Evolutionary conservation across 2,329 filamentous ascomycete genomes (phyloP).

Genomic region (Ramichloridium luteum): DNA sequence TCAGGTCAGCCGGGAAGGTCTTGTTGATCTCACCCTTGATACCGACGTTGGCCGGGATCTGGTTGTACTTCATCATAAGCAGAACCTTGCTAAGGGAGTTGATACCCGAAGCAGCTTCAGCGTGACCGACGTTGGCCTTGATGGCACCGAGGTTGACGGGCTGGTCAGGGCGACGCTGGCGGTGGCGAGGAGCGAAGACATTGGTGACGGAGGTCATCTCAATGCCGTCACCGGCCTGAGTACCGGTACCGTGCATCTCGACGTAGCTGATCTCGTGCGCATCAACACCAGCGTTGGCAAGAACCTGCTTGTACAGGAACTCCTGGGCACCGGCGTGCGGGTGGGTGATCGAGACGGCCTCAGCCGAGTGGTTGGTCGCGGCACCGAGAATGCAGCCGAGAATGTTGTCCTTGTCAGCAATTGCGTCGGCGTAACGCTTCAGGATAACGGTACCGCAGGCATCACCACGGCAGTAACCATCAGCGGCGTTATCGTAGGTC

Average conservation of each 20-base stretch:
- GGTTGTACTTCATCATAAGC: conserved; percentile 43
- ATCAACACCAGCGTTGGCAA: conserved; percentile 61
- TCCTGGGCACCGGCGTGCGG: conserved; percentile 69
- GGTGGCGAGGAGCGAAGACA: conserved; percentile 45
- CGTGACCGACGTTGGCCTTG: conserved; percentile 45
- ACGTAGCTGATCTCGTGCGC: conserved; percentile 70
- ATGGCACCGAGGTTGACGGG: conserved; percentile 42
- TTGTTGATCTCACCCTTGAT: conserved; percentile 46
- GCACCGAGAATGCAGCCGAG: conserved; percentile 65
- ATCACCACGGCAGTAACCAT: conserved; percentile 74
- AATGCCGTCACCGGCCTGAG: conserved; percentile 68
- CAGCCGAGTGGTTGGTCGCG: conserved; percentile 69
- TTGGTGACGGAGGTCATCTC: conserved; percentile 69
- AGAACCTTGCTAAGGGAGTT: conserved; percentile 42
- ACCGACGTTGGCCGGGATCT: conserved; percentile 43
- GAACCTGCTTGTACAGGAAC: conserved; percentile 54
- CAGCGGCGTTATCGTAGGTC: conserved; percentile 67
- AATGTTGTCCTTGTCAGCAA: conserved; percentile 58
- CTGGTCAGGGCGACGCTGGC: conserved; percentile 37
- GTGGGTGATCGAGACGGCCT: conserved; percentile 72
- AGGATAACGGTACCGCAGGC: conserved; percentile 62
- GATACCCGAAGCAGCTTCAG: conserved; percentile 43
- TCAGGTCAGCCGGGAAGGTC: conserved; percentile 41
- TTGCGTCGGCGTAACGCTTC: conserved; percentile 68
- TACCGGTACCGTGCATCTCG: conserved; percentile 84